Evolutionary conservation across 164 flowering plant species (phyloP), one percentile per base, ranked within the genome.

Genomic region (Nelumbo lutea): DNA sequence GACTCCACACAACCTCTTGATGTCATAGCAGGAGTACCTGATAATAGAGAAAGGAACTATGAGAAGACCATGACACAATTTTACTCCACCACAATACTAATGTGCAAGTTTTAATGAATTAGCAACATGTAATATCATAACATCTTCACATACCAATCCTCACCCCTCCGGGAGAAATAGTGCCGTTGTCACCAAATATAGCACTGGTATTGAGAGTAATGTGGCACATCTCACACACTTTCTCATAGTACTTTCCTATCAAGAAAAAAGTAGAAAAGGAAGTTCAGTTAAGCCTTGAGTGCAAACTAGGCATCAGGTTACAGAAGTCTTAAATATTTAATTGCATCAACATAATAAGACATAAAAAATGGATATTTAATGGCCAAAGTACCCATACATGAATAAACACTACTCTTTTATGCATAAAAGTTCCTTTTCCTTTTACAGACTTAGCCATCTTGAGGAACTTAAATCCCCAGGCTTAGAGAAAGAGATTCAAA

Each of bases 1-100:
- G 85, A 66, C 79, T 91, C 97, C 14, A 94, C 2, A 72, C 97
- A 92, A 50, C 94, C 97, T 85, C 97, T 84, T 42, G 99, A 68
- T 61, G 99, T 88, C 97, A 90, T 95, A 27, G 97, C 97, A 68
- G 97, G 92, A 27, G 97, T 86, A 65, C 98, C 98, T 89, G 78
- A 64, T 41, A 42, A 63, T 27, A 59, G 27, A 38, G 53, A 62
- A 65, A 15, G 15, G 46, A 50, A 59, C 52, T 14, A 41, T 53
- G 46, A 52, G 47, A 8, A 42, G 41, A 41, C 9, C 42, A 50
- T 11, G 48, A 43, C 40, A 46, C 6, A 52, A 3, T 44, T 6
- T 10, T 6, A 10, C 39, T 4, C 14, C 48, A 4, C 48, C 48
- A 4, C 48, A 4, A 46, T 7, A 42, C 2, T 27, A 14, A 27